Evolutionary conservation across 495 filamentous ascomycete species (phyloP).

Genomic region (Rhypophila decipiens): DNA sequence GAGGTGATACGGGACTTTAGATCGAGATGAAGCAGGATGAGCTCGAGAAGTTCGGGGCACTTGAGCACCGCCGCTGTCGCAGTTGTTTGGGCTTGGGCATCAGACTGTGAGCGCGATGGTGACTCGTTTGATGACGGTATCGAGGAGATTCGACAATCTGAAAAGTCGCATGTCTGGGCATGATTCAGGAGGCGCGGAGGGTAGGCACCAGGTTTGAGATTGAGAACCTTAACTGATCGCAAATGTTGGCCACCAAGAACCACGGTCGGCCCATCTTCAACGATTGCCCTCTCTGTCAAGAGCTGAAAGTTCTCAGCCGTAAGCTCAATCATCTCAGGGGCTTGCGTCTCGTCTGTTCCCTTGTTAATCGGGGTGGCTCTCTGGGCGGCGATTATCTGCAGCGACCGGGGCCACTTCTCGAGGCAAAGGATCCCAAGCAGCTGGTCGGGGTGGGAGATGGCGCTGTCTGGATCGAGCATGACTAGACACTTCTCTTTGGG

Average conservation of each 20-base stretch:
- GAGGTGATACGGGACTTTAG: conserved; percentile 1
- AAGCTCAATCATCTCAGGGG: not conserved
- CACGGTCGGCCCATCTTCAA: not conserved
- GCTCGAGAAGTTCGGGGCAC: not conserved
- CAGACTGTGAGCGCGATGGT: not conserved
- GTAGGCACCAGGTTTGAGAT: not conserved
- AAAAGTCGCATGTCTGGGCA: not conserved
- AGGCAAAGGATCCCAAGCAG: not conserved
- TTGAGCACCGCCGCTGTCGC: not conserved
- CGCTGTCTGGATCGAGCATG: not conserved
- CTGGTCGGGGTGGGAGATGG: not conserved
- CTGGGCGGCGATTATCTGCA: not conserved
- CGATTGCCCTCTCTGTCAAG: conserved; percentile 1
- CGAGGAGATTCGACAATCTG: not conserved
- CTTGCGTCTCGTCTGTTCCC: not conserved
- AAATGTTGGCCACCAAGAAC: not conserved
- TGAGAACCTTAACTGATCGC: not conserved
- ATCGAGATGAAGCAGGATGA: not conserved
- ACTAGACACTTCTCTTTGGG: not conserved
- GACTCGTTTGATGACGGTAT: not conserved
- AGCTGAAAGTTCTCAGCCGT: not conserved
- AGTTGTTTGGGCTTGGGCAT: not conserved
- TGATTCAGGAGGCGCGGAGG: not conserved
- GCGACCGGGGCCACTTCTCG: not conserved
- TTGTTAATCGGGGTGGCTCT: not conserved